phyloP scores from a whole-genome alignment of 2,329 filamentous ascomycete species.

The Pseudopyricularia cyperi region DNA sequence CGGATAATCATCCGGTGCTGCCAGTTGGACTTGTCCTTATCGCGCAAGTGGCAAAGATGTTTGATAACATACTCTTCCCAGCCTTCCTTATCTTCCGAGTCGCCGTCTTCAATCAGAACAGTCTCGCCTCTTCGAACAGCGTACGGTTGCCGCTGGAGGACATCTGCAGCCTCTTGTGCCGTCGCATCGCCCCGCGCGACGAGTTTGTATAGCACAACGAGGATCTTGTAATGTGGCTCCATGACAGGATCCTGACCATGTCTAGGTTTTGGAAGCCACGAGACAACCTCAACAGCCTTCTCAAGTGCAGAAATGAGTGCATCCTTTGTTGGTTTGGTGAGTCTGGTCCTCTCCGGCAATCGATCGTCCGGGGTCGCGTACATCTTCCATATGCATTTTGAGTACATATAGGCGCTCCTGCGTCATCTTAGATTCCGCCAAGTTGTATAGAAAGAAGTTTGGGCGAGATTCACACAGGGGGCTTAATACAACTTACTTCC shows the following conservation, averaged over 20 bases:
- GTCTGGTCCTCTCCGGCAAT: conserved; percentile 29
- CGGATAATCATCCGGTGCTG: conserved; percentile 83
- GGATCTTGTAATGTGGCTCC: conserved; percentile 86
- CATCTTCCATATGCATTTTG: conserved; percentile 53
- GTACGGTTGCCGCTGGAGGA: conserved; percentile 44
- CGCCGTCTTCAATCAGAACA: conserved; percentile 34
- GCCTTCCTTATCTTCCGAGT: conserved; percentile 33
- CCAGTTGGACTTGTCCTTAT: conserved; percentile 88
- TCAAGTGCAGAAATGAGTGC: conserved; percentile 36
- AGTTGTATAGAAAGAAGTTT: too few species aligned
- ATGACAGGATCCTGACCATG: conserved; percentile 62
- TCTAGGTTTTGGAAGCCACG: conserved; percentile 38
- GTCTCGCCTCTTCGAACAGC: conserved; percentile 33
- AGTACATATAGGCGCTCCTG: conserved; percentile 45
- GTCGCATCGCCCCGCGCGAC: conserved; percentile 41
- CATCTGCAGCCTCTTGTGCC: conserved; percentile 32
- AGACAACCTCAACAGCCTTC: conserved; percentile 35
- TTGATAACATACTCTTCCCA: conserved; percentile 43
- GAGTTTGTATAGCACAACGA: conserved; percentile 71
- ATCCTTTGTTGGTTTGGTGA: conserved; percentile 22
- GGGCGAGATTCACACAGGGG: not conserved
- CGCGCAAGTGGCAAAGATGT: conserved; percentile 36
- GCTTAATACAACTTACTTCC: conserved; percentile 30
- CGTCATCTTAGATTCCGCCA: conserved; percentile 9
- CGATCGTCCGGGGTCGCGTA: conserved; percentile 33